Evolutionary conservation across 306 rosid species (phyloP), one percentile per base, ranked within the genome.

Genomic region (Biancaea sappan): DNA sequence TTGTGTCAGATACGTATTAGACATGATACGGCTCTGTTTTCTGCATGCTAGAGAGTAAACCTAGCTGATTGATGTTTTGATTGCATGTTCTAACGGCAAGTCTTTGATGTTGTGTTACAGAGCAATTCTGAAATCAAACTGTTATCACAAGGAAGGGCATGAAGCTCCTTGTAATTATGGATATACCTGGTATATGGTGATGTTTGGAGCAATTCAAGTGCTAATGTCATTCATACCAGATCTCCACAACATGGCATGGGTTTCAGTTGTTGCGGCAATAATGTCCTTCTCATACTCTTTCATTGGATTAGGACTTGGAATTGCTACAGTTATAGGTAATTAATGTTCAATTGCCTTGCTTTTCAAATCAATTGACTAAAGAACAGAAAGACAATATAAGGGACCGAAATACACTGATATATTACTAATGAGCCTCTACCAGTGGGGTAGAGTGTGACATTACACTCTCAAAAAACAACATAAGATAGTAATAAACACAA

Each of bases 191-290:
- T 89, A 80, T 71, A 93, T 91, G 91, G 18, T 86, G 56, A 1
- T 93, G 6, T 93, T 93, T 78, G 98, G 98, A 80, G 46, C 71
- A 32, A 54, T 89, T 19, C 94, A 93, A 83, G 77, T 93, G 18
- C 13, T 89, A 8, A 70, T 91, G 88, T 93, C 98, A 10, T 95
- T 91, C 74, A 91, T 93, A 68, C 98, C 98, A 26, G 91, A 89
- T 86, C 90, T 92, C 73, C 95, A 92, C 66, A 83, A 86, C 88
- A 86, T 92, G 95, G 74, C 82, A 21, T 92, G 97, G 97, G 90
- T 92, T 69, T 92, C 97, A 0, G 74, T 74, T 71, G 40, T 87
- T 32, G 97, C 97, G 10, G 91, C 97, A 47, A 9, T 86, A 66
- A 92, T 92, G 97, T 92, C 97, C 48, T 89, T 92, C 26, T 34